Conservation (phyloP, 202 grass and related monocot species). For the Musa balbisiana region DNA sequence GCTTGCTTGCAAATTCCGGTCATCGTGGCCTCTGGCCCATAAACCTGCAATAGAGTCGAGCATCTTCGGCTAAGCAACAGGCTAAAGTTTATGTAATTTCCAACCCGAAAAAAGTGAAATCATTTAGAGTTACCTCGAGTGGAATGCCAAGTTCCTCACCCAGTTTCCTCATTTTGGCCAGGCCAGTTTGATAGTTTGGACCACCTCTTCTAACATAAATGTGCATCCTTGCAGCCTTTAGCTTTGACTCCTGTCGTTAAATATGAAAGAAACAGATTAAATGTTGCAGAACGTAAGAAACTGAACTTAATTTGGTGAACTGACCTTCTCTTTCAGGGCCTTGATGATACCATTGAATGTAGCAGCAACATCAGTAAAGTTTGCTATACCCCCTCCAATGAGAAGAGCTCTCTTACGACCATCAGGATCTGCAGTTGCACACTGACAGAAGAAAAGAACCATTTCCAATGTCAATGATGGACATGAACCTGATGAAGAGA, state of each 20-base stretch:
- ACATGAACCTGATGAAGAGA: neutral
- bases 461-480: neutral
- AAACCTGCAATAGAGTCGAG: too few species aligned
- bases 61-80: too few species aligned
- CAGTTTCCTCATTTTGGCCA: conserved; percentile 54
- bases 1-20: conserved; percentile 9
- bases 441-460: conserved; percentile 23
- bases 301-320: neutral
- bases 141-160: conserved; percentile 52
- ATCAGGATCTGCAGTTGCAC: conserved; percentile 56
- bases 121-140: conserved; percentile 45
- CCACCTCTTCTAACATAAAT: conserved; percentile 90
- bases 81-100: too few species aligned
- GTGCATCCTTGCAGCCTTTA: conserved; percentile 83
- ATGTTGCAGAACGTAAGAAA: neutral
- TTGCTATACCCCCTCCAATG: conserved; percentile 71
- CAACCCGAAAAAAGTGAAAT: too few species aligned
- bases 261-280: neutral
- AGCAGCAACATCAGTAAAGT: conserved; percentile 69
- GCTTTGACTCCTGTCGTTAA: conserved; percentile 54
- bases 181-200: conserved; percentile 83
- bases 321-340: conserved; percentile 64
- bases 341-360: conserved; percentile 71
- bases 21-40: neutral
- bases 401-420: conserved; percentile 74